Base-by-base conservation (phyloP, 805 yeast genomes). In the Wickerhamiella galacta region DNA sequence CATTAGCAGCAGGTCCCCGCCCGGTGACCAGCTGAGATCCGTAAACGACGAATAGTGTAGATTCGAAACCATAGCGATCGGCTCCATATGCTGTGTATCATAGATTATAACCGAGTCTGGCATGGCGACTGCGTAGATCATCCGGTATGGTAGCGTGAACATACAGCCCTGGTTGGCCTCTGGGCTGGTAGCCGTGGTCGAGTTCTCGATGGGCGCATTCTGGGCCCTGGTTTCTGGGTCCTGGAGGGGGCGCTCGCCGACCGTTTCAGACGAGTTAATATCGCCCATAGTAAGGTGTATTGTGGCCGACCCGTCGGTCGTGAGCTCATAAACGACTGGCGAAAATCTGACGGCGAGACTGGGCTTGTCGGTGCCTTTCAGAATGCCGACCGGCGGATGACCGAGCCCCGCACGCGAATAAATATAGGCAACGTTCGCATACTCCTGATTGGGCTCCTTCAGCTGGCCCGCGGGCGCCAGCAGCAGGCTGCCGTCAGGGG, bases 41-140 rank as follows among this genome's bases (percentile, higher is more conserved):
- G 98, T 85, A 21, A 90, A 64, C 1, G 90, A 71, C 2, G 92
- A 74, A 47, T 85, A 85, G 50, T 90, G 98, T 32, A 90, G 60
- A 45, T 82, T 82, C 0, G 79, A 66, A 3, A 76, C 75, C 10
- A 69, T 57, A 4, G 85, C 90, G 16, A 90, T 46, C 2, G 95
- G 93, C 35, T 63, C 53, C 17, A 61, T 46, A 20, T 64, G 61
- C 40, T 74, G 78, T 0, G 96, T 87, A 43, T 82, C 93, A 54
- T 80, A 90, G 2, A 90, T 57, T 6, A 76, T 47, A 9, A 90
- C 76, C 10, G 85, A 67, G 49, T 81, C 94, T 36, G 80, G 83
- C 0, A 95, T 85, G 0, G 95, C 96, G 14, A 90, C 77, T 0
- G 95, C 96, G 57, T 78, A 85, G 1, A 87, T 57, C 71, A 90